Evolutionary conservation across 352 stramenopile species (phyloP).

Genomic region (Globisporangium megalacanthum): DNA sequence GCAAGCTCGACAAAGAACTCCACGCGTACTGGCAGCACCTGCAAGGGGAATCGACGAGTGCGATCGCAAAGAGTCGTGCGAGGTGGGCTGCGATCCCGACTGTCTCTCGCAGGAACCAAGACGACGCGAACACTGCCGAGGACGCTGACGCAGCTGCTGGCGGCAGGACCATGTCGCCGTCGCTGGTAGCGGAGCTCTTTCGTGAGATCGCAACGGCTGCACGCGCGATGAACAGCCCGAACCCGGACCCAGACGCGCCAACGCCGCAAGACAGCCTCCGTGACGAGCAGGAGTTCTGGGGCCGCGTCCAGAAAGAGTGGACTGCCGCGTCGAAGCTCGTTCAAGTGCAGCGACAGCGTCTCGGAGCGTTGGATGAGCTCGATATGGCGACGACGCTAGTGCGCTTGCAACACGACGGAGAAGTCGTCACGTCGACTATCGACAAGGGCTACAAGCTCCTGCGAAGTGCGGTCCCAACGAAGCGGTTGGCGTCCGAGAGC

Average conservation of each 20-base stretch:
- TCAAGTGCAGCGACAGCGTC: conserved; percentile 61
- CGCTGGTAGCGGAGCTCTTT: conserved; percentile 54
- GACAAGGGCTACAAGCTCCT: conserved; percentile 62
- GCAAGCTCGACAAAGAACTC: conserved; percentile 58
- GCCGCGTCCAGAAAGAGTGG: conserved; percentile 45
- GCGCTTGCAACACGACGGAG: conserved; percentile 35
- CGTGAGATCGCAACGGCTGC: conserved; percentile 37
- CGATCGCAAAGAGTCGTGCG: conserved; percentile 16
- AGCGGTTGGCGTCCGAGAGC: conserved; percentile 29
- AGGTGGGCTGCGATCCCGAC: conserved; percentile 4
- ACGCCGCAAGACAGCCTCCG: conserved; percentile 23
- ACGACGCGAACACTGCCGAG: conserved; percentile 11
- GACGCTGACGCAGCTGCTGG: neutral
- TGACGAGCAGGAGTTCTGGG: conserved; percentile 43
- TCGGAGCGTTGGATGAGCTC: conserved; percentile 67
- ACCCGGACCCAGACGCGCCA: neutral
- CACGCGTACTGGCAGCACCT: conserved; percentile 52
- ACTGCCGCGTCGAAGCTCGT: conserved; percentile 55
- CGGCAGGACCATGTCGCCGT: conserved; percentile 14
- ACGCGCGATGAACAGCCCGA: conserved; percentile 9
- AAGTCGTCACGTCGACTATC: conserved; percentile 26
- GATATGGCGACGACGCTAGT: conserved; percentile 75
- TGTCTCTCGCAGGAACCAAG: no score
- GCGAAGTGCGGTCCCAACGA: conserved; percentile 32
- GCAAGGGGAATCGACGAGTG: conserved; percentile 21